These are phyloP conservation scores for Venustampulla echinocandica DNA, from an alignment of 495 filamentous ascomycete genomes.

Conservation along the genomic window DNA sequence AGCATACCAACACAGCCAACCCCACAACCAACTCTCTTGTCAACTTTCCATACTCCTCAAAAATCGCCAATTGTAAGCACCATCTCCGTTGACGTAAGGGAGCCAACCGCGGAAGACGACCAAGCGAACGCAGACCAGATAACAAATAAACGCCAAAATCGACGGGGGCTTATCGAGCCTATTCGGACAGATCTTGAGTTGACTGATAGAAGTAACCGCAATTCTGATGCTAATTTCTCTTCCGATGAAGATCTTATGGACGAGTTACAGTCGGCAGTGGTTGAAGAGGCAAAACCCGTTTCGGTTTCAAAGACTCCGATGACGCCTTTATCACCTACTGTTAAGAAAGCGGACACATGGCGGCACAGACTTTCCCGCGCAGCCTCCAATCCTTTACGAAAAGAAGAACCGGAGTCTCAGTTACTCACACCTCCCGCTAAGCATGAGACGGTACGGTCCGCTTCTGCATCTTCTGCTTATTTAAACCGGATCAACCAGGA, in stretches of 20 bases:
- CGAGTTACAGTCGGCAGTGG: constrained; percentile 71
- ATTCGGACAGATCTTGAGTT: constrained; percentile 41
- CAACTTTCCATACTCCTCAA: not conserved
- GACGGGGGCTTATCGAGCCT: constrained; percentile 42
- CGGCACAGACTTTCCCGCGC: constrained; percentile 40
- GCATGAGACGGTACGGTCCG: constrained; percentile 33
- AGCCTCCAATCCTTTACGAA: constrained; percentile 38
- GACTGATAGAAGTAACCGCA: constrained; percentile 37
- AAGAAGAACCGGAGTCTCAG: constrained; percentile 20
- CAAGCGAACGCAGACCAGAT: not conserved
- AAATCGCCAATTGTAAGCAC: constrained; percentile 20
- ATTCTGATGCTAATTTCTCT: constrained; percentile 55
- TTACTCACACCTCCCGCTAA: constrained; percentile 6
- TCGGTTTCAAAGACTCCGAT: constrained; percentile 78
- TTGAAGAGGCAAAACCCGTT: constrained; percentile 78
- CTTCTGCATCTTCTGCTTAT: constrained; percentile 37
- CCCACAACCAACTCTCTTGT: not conserved
- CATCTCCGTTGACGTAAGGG: constrained; percentile 14
- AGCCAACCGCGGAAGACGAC: constrained; percentile 11
- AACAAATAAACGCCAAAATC: constrained; percentile 31
- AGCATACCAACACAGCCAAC: constrained; percentile 3
- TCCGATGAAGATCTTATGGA: constrained; percentile 88
- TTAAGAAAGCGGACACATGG: constrained; percentile 26
- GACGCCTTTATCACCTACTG: constrained; percentile 50
- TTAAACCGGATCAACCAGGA: constrained; percentile 40